Evolutionary conservation across 106 monocot species (phyloP).

Genomic region (Phalaenopsis aphrodite): DNA sequence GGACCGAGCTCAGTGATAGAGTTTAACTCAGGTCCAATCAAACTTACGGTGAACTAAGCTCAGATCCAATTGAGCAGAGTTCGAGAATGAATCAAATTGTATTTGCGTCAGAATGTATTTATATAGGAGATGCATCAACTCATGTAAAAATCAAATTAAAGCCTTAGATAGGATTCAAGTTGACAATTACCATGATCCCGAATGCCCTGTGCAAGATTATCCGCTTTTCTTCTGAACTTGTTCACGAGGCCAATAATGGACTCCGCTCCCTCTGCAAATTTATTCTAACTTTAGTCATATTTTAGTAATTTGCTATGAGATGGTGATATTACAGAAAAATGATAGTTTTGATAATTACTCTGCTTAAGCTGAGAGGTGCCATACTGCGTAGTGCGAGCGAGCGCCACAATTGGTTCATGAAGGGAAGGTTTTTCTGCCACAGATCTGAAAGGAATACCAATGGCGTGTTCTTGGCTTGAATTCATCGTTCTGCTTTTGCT

Average conservation of each 20-base stretch:
- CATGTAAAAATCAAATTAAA: no score
- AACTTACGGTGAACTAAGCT: no score
- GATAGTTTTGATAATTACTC: constrained; percentile 9
- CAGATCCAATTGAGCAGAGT: no score
- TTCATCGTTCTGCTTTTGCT: constrained; percentile 11
- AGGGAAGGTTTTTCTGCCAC: constrained; percentile 7
- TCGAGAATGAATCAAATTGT: no score
- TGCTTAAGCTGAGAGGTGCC: constrained; percentile 7
- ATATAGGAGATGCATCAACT: no score
- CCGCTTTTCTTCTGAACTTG: constrained; percentile 28
- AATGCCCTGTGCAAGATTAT: constrained; percentile 17
- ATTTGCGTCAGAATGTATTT: not conserved
- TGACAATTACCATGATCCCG: constrained; percentile 20
- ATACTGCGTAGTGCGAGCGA: constrained; percentile 11
- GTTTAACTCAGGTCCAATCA: no score
- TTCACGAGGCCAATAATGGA: constrained; percentile 22
- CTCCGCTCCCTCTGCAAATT: constrained; percentile 28
- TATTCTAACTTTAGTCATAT: not conserved
- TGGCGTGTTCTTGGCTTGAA: constrained; percentile 12
- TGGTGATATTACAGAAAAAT: not conserved
- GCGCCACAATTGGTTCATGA: not conserved
- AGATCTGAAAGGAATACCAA: constrained; percentile 16
- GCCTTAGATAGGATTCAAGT: not conserved
- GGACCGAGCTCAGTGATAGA: no score
- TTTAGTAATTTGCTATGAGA: not conserved